phyloP scores from a whole-genome alignment of 805 yeast species.

The Cyberlindnera mississippiensis region DNA sequence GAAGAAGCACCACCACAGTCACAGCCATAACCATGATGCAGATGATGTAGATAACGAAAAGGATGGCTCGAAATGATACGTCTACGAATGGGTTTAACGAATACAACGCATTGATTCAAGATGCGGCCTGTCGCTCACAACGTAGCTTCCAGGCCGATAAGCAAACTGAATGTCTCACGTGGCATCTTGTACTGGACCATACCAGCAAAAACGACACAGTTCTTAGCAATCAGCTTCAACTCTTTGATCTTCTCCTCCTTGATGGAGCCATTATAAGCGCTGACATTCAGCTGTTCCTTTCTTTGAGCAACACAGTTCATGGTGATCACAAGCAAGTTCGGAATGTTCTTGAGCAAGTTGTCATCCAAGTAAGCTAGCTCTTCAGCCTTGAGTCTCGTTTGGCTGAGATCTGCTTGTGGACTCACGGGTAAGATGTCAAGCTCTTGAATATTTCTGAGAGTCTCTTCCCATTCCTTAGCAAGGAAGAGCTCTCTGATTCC shows the following conservation, averaged over 20 bases:
- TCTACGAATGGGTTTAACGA: background rate
- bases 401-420: slow-evolving; percentile 27
- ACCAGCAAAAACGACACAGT: slow-evolving; percentile 93
- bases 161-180: slow-evolving; percentile 66
- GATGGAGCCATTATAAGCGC: slow-evolving; percentile 42
- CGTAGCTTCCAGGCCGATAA: slow-evolving; percentile 57
- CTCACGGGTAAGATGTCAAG: slow-evolving; percentile 65
- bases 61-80: background rate
- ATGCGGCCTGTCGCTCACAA: slow-evolving; percentile 17
- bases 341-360: slow-evolving; percentile 71
- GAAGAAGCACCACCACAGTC: slow-evolving; percentile 12
- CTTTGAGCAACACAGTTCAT: slow-evolving; percentile 72
- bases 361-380: slow-evolving; percentile 64
- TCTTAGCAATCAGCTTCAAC: slow-evolving; percentile 64
- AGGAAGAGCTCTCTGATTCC: slow-evolving; percentile 59
- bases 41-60: background rate
- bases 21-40: slow-evolving; percentile 3
- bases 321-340: slow-evolving; percentile 71
- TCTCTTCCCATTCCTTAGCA: slow-evolving; percentile 53
- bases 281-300: slow-evolving; percentile 36
- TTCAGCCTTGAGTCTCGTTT: slow-evolving; percentile 64
- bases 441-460: slow-evolving; percentile 50
- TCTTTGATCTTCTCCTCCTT: slow-evolving; percentile 52
- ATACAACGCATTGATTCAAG: background rate
- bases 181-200: slow-evolving; percentile 94